A percentile compares a stretch with the other conserved stretches of the same genome.
These are phyloP conservation scores for Achlya hypogyna DNA, from an alignment of 352 stramenopile species.

Conservation along the genomic window DNA sequence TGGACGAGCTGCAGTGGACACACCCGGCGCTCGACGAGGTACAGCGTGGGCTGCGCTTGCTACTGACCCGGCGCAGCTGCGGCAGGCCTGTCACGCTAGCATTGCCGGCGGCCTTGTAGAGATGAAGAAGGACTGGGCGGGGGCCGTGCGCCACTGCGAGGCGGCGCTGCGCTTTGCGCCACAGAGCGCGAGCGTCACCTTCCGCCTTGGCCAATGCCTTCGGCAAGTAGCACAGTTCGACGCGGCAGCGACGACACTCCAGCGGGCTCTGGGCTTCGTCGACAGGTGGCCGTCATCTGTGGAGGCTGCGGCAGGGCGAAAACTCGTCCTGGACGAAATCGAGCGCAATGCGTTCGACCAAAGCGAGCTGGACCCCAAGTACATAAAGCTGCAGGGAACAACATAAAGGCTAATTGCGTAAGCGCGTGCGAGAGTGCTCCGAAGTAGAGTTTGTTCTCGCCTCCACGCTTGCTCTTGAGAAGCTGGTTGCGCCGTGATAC, in stretches of 20 bases:
- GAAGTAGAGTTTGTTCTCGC: too few relatives aligned
- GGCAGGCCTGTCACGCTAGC: conserved; percentile 8
- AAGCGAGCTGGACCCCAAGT: conserved; percentile 3
- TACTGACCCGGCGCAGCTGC: background rate
- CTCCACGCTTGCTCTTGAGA: too few relatives aligned
- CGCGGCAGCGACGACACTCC: background rate
- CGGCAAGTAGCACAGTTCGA: conserved; percentile 2
- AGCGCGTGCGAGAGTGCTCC: too few relatives aligned
- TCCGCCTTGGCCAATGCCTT: conserved; percentile 8
- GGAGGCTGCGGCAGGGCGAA: background rate
- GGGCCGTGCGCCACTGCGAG: background rate
- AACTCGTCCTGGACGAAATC: background rate
- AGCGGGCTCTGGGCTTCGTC: background rate
- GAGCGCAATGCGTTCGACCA: conserved; percentile 8
- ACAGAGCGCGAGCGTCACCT: background rate
- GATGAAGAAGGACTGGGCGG: conserved; percentile 4
- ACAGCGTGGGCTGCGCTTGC: background rate
- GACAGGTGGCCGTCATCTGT: background rate
- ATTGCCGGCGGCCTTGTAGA: conserved; percentile 16
- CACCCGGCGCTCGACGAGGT: conserved; percentile 3
- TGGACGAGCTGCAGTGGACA: background rate
- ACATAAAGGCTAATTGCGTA: too few relatives aligned
- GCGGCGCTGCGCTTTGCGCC: background rate
- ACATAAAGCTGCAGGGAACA: too few relatives aligned
- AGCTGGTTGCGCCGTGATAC: too few relatives aligned